Evolutionary conservation across 2,329 filamentous ascomycete species (phyloP), one percentile per base, ranked within the genome.

Genomic region (Dendrostoma leiphaemia): DNA sequence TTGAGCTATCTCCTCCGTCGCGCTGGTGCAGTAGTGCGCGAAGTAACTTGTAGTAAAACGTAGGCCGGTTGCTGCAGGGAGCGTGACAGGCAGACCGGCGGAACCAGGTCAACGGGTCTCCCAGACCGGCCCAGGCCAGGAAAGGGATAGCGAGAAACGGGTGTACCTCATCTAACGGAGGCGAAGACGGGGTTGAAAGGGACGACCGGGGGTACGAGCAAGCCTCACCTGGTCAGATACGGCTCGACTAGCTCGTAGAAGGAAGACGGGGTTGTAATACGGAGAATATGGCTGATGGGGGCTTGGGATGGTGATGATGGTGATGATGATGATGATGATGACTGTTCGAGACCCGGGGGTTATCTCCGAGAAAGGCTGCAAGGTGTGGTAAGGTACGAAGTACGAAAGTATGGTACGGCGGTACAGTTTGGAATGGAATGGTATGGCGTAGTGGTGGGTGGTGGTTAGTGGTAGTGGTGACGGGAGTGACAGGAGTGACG

Each of bases 161-260:
- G 23, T 48, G 49, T 53, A 47, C 46, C 50, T 49, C 44, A 51
- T 48, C 34, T 48, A n/a, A 37, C n/a, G 34, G 34, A 37, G 34
- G 34, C 34, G 34, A 37, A 15, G 13, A 7, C n/a, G n/a, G n/a
- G n/a, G n/a, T n/a, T n/a, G n/a, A n/a, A 37, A 15, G 13, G 13
- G 34, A 6, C 6, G 4, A 15, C 13, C 6, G 15, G 17, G 34
- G 34, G 34, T 37, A 37, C 13, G 13, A 37, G 34, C 17, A n/a
- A 15, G 15, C 6, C 34, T 6, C 17, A 37, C 17, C 6, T 37
- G 17, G 5, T 5, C 13, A 15, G 6, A 6, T 17, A 15, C 15
- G 34, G 15, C 15, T 17, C 13, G 6, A 37, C 34, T 15, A n/a
- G 17, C 34, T 37, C 13, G 34, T 37, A 37, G 13, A 7, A 5